Base-by-base conservation (phyloP, 1,284 basidiomycete species). In the Serendipita sp. region DNA sequence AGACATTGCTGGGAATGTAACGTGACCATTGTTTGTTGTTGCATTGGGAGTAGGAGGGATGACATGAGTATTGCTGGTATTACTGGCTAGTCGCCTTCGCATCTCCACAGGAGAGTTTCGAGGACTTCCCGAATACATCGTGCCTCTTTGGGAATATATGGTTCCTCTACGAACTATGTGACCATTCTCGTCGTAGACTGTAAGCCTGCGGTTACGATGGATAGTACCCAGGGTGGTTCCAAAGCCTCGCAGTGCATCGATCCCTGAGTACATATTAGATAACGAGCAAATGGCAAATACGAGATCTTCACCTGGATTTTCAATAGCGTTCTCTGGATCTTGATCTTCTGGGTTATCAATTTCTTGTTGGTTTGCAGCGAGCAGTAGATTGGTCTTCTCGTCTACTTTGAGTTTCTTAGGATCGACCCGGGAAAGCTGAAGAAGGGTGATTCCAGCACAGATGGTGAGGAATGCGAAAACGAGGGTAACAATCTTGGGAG, bases 361-460 rank as follows among this genome's bases (percentile, higher is more conserved):
- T 35, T 58, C 53, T 58, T 58, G 53, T 35, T 58, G 53, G 29
- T 58, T 58, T n/a, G 53, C 53, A 10, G 53, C 53, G 32, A 58
- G 53, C 10, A 58, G 32, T n/a, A 58, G 53, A 26, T 53, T 53
- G 12, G 49, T 53, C 49, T 53, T 53, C 26, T 53, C 49, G 49
- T 53, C 49, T 10, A 53, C 49, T 63, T 77, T 79, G 68, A 96
- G 79, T 63, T 84, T 75, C 32, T 75, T 77, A 2, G 91, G 91
- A 70, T 93, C 91, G 67, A 93, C 81, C 74, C 97, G 98, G 73
- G 92, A 95, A 80, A 99, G 87, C 74, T 99, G 95, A 6, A 99
- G 84, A 66, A 99, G 84, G 17, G 88, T 91, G 72, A 98, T 97
- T 26, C 94, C 93, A 15, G 91, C 75, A 69, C 74, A 73, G 63